Base-by-base conservation (phyloP, 371 early-diverging fungal genomes). In the Blakeslea trispora region DNA sequence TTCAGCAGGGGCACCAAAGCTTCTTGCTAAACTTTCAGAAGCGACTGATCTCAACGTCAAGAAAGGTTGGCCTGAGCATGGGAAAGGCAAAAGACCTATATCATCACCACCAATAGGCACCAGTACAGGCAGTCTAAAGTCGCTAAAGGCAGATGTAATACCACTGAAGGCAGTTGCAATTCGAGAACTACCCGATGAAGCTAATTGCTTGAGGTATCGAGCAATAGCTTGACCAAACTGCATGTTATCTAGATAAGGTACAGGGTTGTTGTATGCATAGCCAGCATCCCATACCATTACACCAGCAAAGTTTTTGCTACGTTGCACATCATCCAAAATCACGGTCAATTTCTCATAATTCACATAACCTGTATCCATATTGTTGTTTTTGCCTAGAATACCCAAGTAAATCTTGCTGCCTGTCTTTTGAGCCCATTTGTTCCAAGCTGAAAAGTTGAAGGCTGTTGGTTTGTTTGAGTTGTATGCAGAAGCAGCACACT, bases 201-300 rank as follows among this genome's bases (percentile, higher is more conserved):
- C 24, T 4, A 67, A 43, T 5, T 55, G 47, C 31, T 62, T 8
- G 1, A 74, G 52, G 32, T 70, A 74, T 11, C 56, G 50, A 0
- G 63, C 60, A 5, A 57, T 61, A n/a, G 71, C 75, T 35, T 63
- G 63, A 9, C 69, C 75, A 31, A 64, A 71, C 0, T 49, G 53
- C 5, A 61, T 15, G 19, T 57, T 54, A 17, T 48, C 59, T 21
- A 66, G 32, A 21, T 55, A 57, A 22, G 59, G 32, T 15, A 69
- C 66, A 0, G 63, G 64, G 40, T 75, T 82, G 45, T 61, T 64
- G 63, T 53, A 77, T 45, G 79, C 71, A 34, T 72, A 64, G 0
- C 72, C 64, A 15, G 75, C 82, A 54, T 87, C 88, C 88, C 88
- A 87, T 52, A 85, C 74, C 88, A 87, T 87, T 1, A 85, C 79